Conservation (phyloP, 2,329 filamentous ascomycete species). For the Pseudocercospora cruenta region DNA sequence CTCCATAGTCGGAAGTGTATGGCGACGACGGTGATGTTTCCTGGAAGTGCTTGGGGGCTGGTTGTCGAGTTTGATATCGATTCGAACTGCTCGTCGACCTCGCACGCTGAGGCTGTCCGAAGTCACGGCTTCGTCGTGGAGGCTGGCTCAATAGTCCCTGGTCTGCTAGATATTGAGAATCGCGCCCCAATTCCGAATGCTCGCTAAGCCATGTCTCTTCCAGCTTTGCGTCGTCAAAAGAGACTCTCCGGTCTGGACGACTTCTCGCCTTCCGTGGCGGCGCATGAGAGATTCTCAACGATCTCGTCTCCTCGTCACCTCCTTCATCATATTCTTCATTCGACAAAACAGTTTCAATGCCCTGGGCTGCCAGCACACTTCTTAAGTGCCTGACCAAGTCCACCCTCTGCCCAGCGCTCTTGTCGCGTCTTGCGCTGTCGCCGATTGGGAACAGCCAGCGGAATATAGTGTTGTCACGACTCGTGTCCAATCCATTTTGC, state of each 20-base stretch:
- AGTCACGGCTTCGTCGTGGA: constrained; percentile 24
- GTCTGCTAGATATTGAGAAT: constrained; percentile 5
- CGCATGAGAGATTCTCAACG: constrained; percentile 14
- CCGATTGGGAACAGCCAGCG: constrained; percentile 80
- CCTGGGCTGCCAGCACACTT: constrained; percentile 33
- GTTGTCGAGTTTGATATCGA: constrained; percentile 11
- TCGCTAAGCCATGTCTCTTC: constrained; percentile 54
- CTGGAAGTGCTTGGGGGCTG: constrained; percentile 25
- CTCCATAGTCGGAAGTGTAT: constrained; percentile 24
- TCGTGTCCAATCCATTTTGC: constrained; percentile 69
- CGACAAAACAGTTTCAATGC: constrained; percentile 29
- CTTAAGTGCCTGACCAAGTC: constrained; percentile 35
- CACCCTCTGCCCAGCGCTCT: constrained; percentile 21
- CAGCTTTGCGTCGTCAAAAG: constrained; percentile 59
- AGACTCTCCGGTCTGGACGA: constrained; percentile 52
- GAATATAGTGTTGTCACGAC: constrained; percentile 74
- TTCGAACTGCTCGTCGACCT: constrained; percentile 31
- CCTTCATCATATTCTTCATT: constrained; percentile 29
- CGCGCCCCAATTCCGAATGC: constrained; percentile 25
- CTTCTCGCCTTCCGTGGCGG: constrained; percentile 15
- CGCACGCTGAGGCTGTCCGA: constrained; percentile 19
- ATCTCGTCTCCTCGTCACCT: constrained; percentile 41
- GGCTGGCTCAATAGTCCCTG: constrained; percentile 26
- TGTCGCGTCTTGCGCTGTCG: constrained; percentile 44
- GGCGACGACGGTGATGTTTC: constrained; percentile 20